Evolutionary conservation across 1,284 basidiomycete species (phyloP).

Genomic region (Puccinia coronata): DNA sequence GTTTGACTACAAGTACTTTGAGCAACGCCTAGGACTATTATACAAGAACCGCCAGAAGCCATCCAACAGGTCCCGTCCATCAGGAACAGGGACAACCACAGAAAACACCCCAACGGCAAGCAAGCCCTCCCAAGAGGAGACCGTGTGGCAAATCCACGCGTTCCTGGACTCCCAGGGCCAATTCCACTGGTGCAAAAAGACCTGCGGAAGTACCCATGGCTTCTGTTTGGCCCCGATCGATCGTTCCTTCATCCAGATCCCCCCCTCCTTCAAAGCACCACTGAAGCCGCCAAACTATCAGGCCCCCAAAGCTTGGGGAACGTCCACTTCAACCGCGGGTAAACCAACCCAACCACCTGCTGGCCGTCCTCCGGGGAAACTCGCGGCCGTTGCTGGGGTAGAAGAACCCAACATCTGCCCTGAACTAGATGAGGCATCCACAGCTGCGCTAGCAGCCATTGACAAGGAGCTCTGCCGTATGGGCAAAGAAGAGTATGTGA

Average conservation of each 20-base stretch:
- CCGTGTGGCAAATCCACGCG: conserved; percentile 23
- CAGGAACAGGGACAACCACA: too few relatives aligned
- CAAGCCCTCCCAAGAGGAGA: background rate
- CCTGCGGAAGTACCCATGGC: background rate
- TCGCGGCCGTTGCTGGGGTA: too few relatives aligned
- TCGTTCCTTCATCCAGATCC: background rate
- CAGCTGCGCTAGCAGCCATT: too few relatives aligned
- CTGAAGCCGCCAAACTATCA: too few relatives aligned
- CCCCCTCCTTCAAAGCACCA: background rate
- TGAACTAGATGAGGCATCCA: too few relatives aligned
- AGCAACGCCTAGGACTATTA: background rate
- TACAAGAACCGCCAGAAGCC: background rate
- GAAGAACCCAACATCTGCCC: background rate
- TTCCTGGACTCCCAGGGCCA: background rate
- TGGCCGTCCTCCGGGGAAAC: too few relatives aligned
- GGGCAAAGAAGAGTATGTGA: too few relatives aligned
- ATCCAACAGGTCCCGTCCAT: background rate
- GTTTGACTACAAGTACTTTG: background rate
- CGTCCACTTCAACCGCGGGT: too few relatives aligned
- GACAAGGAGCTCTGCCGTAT: too few relatives aligned
- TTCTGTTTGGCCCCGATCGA: background rate
- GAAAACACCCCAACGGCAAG: background rate
- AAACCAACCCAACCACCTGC: too few relatives aligned
- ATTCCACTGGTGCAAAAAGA: conserved; percentile 22
- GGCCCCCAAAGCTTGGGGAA: too few relatives aligned